Conservation (phyloP, 2,329 filamentous ascomycete species). For the Fusarium xylarioides region DNA sequence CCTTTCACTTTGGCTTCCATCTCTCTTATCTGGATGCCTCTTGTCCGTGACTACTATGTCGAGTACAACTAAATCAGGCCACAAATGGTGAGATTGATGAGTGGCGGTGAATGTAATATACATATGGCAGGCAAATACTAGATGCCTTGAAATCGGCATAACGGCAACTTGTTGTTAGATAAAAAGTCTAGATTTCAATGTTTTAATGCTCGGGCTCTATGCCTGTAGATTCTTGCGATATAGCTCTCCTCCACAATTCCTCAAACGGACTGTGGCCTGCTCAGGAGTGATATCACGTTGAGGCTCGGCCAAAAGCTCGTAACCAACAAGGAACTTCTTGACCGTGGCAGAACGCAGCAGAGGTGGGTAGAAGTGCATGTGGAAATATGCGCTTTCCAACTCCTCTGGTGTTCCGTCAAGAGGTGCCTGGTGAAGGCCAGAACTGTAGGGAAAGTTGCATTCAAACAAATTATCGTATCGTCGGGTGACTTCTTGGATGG, state of each 20-base stretch:
- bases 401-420: conserved; percentile 84
- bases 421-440: conserved; percentile 95
- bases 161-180: conserved; percentile 13
- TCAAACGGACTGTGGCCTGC: conserved; percentile 83
- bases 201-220: conserved; percentile 17
- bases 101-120: not conserved
- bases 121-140: not conserved
- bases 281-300: conserved; percentile 98
- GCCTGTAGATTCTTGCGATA: conserved; percentile 71
- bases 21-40: conserved; percentile 68
- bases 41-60: conserved; percentile 77
- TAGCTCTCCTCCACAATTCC: conserved; percentile 79
- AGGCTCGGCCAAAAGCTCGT: conserved; percentile 97
- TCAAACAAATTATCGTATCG: conserved; percentile 98
- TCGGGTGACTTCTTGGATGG: conserved; percentile 86
- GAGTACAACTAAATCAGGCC: conserved; percentile 45
- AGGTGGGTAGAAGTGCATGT: conserved; percentile 98
- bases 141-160: not conserved
- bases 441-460: conserved; percentile 96
- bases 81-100: not conserved
- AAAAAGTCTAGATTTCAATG: conserved; percentile 12
- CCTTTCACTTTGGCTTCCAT: conserved; percentile 62
- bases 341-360: conserved; percentile 92
- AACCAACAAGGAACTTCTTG: conserved; percentile 95
- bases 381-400: conserved; percentile 87